Percentiles rank a stretch among this genome's conserved stretches.
phyloP scores from a whole-genome alignment of 164 flowering plant genomes.

The Stephania cephalantha region DNA sequence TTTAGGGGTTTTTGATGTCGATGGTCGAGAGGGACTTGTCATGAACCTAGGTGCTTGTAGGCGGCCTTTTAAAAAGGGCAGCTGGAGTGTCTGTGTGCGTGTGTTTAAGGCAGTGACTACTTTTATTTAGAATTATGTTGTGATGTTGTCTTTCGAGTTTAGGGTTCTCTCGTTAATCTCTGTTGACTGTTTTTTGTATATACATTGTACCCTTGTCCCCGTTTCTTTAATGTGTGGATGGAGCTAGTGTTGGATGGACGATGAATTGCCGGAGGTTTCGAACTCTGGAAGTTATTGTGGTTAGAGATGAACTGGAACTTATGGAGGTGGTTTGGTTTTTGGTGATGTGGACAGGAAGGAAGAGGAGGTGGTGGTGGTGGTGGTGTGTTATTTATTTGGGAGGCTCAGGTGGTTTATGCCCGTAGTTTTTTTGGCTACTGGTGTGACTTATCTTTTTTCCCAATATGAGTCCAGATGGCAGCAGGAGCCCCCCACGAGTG shows the following conservation, averaged over 20 bases:
- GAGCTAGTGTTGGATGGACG: not conserved
- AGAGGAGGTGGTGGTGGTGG: constrained; percentile 10
- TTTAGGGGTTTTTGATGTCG: not conserved
- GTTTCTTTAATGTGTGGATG: not conserved
- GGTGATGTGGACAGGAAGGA: constrained; percentile 24
- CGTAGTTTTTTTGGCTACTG: constrained; percentile 4
- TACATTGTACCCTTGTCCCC: not conserved
- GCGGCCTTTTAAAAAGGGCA: not conserved
- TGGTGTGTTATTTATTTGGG: constrained; percentile 9
- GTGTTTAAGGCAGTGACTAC: not conserved
- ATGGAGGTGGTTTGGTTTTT: constrained; percentile 25
- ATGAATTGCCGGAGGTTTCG: not conserved
- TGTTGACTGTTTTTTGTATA: not conserved
- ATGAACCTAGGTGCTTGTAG: not conserved
- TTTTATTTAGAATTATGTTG: not conserved
- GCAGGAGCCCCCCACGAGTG: constrained; percentile 28
- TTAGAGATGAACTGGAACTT: constrained; percentile 6
- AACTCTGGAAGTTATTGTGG: constrained; percentile 1
- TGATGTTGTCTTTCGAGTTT: not conserved
- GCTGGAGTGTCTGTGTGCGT: not conserved
- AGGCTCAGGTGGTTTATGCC: constrained; percentile 8
- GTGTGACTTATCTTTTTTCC: not conserved
- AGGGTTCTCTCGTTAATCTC: not conserved
- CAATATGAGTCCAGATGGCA: constrained; percentile 20
- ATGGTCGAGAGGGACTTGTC: not conserved